A percentile compares a stretch with the other conserved stretches of the same genome.
These are phyloP conservation scores for Termitomyces sp. DNA, from an alignment of 768 basidiomycete species.

Conservation along the genomic window DNA sequence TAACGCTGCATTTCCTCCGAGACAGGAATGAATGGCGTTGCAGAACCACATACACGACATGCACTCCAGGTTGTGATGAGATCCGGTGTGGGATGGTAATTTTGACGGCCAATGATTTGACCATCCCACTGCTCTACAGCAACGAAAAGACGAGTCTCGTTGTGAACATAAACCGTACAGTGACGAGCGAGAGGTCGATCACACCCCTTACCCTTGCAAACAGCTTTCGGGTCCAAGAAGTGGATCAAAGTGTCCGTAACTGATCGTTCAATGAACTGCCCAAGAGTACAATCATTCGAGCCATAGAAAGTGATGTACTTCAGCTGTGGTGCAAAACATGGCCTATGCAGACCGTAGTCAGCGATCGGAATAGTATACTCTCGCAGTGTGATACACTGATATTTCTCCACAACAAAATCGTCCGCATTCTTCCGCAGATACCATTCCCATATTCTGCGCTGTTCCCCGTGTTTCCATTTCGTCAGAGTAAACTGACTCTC, in stretches of 20 bases:
- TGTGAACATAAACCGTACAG: slow-evolving; percentile 88
- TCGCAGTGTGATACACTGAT: slow-evolving; percentile 81
- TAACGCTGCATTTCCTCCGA: slow-evolving; percentile 91
- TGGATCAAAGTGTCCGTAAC: slow-evolving; percentile 64
- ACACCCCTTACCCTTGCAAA: slow-evolving; percentile 83
- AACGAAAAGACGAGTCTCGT: slow-evolving; percentile 74
- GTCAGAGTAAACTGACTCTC: slow-evolving; percentile 68
- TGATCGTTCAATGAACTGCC: slow-evolving; percentile 85
- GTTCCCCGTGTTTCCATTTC: slow-evolving; percentile 81
- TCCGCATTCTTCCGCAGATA: slow-evolving; percentile 82
- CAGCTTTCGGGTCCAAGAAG: slow-evolving; percentile 66
- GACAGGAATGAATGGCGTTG: slow-evolving; percentile 83
- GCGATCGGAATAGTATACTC: slow-evolving; percentile 75
- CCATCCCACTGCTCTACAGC: slow-evolving; percentile 89
- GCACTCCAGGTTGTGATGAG: slow-evolving; percentile 88
- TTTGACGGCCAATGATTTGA: slow-evolving; percentile 55
- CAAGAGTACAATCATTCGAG: slow-evolving; percentile 87
- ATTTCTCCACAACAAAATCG: slow-evolving; percentile 88
- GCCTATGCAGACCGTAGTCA: slow-evolving; percentile 59
- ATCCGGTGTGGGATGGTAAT: slow-evolving; percentile 56
- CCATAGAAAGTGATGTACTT: slow-evolving; percentile 85
- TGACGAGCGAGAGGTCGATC: slow-evolving; percentile 77
- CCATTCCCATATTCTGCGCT: slow-evolving; percentile 93
- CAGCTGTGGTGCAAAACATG: slow-evolving; percentile 73
- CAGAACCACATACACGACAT: slow-evolving; percentile 72